phyloP scores from a whole-genome alignment of 2,329 filamentous ascomycete genomes.

The Pestalotiopsis sp. region DNA sequence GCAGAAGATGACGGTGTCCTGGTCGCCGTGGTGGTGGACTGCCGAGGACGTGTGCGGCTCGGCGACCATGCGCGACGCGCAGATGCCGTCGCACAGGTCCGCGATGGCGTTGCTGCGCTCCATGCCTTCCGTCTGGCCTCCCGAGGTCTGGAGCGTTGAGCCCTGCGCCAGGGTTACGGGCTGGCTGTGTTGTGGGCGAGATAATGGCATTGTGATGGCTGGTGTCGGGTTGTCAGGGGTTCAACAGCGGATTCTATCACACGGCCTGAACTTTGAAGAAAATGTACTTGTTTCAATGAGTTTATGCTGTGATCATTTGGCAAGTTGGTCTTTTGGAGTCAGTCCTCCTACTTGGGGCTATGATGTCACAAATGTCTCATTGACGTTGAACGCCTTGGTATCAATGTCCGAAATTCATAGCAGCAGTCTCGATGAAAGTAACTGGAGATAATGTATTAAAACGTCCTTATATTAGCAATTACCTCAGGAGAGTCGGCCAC shows the following conservation, averaged over 20 bases:
- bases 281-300: background rate
- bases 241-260: too few species aligned
- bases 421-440: too few species aligned
- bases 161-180: constrained; percentile 37
- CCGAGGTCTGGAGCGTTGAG: constrained; percentile 34
- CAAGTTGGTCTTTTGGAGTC: background rate
- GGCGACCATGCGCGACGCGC: constrained; percentile 40
- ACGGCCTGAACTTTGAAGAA: background rate
- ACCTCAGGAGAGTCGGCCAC: too few species aligned
- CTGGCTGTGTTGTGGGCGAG: constrained; percentile 24
- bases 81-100: constrained; percentile 46
- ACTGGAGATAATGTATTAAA: too few species aligned
- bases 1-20: constrained; percentile 55
- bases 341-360: background rate
- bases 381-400: background rate
- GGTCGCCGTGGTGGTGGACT: constrained; percentile 53
- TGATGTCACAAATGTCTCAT: constrained; percentile 2
- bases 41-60: constrained; percentile 39
- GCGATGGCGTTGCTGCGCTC: constrained; percentile 46
- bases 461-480: too few species aligned
- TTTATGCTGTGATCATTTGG: background rate
- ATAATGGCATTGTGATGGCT: background rate
- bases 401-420: too few species aligned
- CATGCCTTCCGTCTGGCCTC: constrained; percentile 54
- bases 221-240: accelerated